Evolutionary conservation across 176 grass and related monocot genomes (phyloP), one percentile per base, ranked within the genome.

Genomic region (Pharus latifolius): DNA sequence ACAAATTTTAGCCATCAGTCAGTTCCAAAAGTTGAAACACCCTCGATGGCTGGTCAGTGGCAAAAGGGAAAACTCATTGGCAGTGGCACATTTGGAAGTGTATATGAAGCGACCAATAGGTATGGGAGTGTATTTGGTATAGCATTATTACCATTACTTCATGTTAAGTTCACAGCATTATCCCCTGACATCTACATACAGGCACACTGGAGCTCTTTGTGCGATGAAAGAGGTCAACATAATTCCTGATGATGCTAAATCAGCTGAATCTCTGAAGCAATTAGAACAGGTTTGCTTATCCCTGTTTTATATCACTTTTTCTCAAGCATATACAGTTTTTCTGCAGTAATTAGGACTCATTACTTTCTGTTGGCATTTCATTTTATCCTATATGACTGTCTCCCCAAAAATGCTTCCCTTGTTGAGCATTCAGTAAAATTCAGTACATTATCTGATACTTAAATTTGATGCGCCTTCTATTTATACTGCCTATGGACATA

Each of bases 191-290:
- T 65, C 35, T 52, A 70, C 9, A 62, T 84, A 48, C 75, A 98
- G 94, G 53, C 50, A 87, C 43, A 99, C 87, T 38, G 95, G 95
- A 79, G 95, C 95, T 81, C 86, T 91, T 68, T 99, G 95, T 86
- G 95, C 95, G 43, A 99, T 99, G 90, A 99, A 99, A 67, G 95
- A 99, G 80, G 95, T 99, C 46, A 82, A 90, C 78, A 83, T 99
- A 78, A 92, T 99, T 86, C 78, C 87, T 8, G 95, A 88, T 32
- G 90, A 99, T 65, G 74, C 87, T 69, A 99, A 94, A 86, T 99
- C 95, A 72, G 56, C 41, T 10, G 95, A 99, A 69, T 91, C 87
- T 65, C 67, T 92, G 47, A 99, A 88, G 73, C 95, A 99, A 43
- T 83, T 94, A 67, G 84, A 95, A 31, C 96, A 94, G 89, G 95